Base-by-base conservation (phyloP, 306 rosid genomes). In the Dryas alaskensis region DNA sequence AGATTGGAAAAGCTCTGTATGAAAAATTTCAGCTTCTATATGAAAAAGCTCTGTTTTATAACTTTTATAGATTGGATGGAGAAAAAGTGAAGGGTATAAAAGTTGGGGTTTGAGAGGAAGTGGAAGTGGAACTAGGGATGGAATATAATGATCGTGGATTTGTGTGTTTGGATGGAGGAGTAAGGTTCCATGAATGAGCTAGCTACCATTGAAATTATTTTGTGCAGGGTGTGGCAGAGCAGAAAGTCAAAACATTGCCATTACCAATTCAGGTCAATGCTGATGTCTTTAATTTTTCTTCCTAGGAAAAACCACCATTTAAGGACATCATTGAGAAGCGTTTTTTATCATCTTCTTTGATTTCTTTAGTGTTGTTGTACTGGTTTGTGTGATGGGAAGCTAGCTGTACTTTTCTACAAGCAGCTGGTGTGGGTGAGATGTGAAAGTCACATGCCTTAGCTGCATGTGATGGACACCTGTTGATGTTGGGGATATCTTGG, bases 221-320 rank as follows among this genome's bases (percentile, higher is more conserved):
- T 40, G 49, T 40, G 49, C 27, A 16, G 45, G 22, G 14, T 4
- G 14, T 14, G 3, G 19, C 2, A 44, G 27, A 1, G 37, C 53
- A 71, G 19, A 85, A 79, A 85, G 82, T 81, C 86, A 83, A 83
- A 69, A 67, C 54, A 71, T 55, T 47, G 54, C 70, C 83, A 65
- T 65, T 82, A 62, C 73, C 79, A 43, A 59, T 61, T 51, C 22
- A 63, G n/a, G 72, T 77, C 82, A 79, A 81, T 77, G 79, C 76
- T 55, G 55, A 57, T 19, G 66, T 6, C 39, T 58, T 62, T 31
- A 51, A 16, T 69, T 59, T 72, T 62, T 59, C 37, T 64, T 70
- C 59, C 84, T 79, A 8, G 85, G 80, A 75, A 88, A 78, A 49
- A 53, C 17, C 75, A 76, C 73, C 79, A 58, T 60, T 71, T 60